Evolutionary conservation across 176 grass and related monocot genomes (phyloP), one percentile per base, ranked within the genome.

Genomic region (Poa annua): DNA sequence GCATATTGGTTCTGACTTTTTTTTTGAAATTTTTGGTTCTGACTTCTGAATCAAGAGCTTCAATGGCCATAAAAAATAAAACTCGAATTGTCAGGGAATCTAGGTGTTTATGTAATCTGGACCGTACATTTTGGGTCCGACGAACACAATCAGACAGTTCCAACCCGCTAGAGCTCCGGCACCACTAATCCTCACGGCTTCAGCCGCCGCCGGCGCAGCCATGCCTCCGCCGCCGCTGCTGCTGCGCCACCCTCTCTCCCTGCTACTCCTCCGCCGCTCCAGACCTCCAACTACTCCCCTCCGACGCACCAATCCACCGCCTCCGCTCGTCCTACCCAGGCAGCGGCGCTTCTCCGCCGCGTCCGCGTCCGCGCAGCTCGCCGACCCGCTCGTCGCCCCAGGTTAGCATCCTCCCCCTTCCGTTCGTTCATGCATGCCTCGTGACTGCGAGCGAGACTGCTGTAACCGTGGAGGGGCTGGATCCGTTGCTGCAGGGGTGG

Each of bases 401-500:
- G 81, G 70, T 85, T 79, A 11, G 76, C 11, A 42, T 63, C 4
- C 21, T 11, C 42, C 8, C 41, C 8, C 57, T 79, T 63, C 5
- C 32, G 9, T 3, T 53, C 32, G 9, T 3, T 53, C 20, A 1
- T n/a, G 33, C 11, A 4, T 22, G 57, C 20, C 19, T 0, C 35
- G 4, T 16, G 48, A 8, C 5, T 10, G 33, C 6, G 48, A 45
- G 33, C 6, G 48, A 45, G 29, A 10, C 49, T n/a, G 13, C n/a
- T 34, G 49, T 82, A 12, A 34, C 44, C 15, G 24, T 64, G 44
- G 68, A 14, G 63, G 2, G 9, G 10, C 9, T 8, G 41, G 41
- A 44, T 11, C 11, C 41, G 10, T 35, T 12, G 36, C 19, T 65
- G 87, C 77, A 95, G 90, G 89, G 47, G 77, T 86, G 61, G 88